Evolutionary conservation across 1,284 basidiomycete genomes (phyloP).

Genomic region (Mixia osmundae): DNA sequence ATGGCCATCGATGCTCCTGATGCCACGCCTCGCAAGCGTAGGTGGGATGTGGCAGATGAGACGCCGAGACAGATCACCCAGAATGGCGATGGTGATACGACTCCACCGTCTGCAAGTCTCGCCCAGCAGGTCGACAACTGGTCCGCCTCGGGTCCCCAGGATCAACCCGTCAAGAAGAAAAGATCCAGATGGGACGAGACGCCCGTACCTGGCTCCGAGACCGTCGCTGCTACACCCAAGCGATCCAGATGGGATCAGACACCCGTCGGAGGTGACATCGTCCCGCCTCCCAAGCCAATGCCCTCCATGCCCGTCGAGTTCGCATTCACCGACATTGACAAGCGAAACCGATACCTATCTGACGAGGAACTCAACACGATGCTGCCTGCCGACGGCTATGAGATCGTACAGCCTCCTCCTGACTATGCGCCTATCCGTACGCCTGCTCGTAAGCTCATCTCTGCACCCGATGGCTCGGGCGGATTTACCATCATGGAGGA

Average conservation of each 20-base stretch:
- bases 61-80: constrained; percentile 22
- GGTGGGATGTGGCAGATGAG: constrained; percentile 59
- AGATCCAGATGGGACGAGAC: constrained; percentile 85
- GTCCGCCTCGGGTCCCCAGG: constrained; percentile 22
- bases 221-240: constrained; percentile 23
- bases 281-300: constrained; percentile 26
- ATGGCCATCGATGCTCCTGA: constrained; percentile 31
- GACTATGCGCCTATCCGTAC: constrained; percentile 69
- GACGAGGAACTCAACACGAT: constrained; percentile 88
- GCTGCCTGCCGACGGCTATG: constrained; percentile 68
- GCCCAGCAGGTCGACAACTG: too few species aligned
- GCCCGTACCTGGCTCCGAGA: constrained; percentile 34
- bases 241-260: constrained; percentile 95
- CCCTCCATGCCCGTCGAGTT: constrained; percentile 4
- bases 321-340: constrained; percentile 56
- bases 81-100: too few species aligned
- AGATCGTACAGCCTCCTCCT: constrained; percentile 75
- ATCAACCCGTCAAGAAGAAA: constrained; percentile 45
- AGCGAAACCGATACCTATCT: constrained; percentile 76
- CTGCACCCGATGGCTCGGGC: constrained; percentile 33
- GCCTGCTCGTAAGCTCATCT: constrained; percentile 47
- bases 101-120: too few species aligned
- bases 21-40: constrained; percentile 47
- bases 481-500: constrained; percentile 98
- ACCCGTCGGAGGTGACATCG: constrained; percentile 22